Evolutionary conservation across 2,329 filamentous ascomycete species (phyloP).

Genomic region (Beauveria brongniartii): DNA sequence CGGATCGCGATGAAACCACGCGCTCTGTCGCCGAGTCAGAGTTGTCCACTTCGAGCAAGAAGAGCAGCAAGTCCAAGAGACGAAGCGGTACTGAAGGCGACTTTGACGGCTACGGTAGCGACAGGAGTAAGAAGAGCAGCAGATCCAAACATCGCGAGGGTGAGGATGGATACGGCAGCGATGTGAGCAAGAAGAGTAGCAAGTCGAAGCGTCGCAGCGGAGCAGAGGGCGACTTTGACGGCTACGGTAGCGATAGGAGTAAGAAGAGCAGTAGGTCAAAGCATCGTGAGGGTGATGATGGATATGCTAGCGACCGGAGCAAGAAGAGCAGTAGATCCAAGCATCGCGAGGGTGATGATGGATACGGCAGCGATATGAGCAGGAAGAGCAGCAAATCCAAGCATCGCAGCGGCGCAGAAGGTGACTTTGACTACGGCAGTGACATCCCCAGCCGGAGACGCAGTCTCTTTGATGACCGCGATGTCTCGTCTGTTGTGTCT

Average conservation of each 20-base stretch:
- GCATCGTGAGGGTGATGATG: conserved; percentile 28
- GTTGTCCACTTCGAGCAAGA: conserved; percentile 20
- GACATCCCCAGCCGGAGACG: conserved; percentile 32
- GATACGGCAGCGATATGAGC: conserved; percentile 29
- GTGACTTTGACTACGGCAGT: conserved; percentile 26
- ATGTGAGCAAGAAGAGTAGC: conserved; percentile 33
- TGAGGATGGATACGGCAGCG: conserved; percentile 25
- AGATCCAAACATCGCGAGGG: conserved; percentile 32
- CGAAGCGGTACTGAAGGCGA: conserved; percentile 29
- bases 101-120: conserved; percentile 24
- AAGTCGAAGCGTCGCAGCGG: conserved; percentile 31
- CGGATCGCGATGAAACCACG: conserved; percentile 24
- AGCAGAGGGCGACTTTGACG: conserved; percentile 27
- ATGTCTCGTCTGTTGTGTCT: conserved; percentile 42
- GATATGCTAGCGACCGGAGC: conserved; percentile 28
- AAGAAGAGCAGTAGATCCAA: conserved; percentile 33
- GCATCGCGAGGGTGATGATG: conserved; percentile 28
- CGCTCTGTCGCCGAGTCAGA: conserved; percentile 29
- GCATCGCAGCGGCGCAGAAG: conserved; percentile 28
- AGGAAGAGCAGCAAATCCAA: conserved; percentile 34
- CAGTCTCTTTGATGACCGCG: conserved; percentile 36
- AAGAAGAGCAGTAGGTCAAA: conserved; percentile 31
- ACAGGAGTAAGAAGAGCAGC: conserved; percentile 33
- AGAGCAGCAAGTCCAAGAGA: conserved; percentile 32
- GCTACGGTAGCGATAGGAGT: conserved; percentile 23